phyloP scores from a whole-genome alignment of 2,329 filamentous ascomycete species.

The Cercospora sesami region DNA sequence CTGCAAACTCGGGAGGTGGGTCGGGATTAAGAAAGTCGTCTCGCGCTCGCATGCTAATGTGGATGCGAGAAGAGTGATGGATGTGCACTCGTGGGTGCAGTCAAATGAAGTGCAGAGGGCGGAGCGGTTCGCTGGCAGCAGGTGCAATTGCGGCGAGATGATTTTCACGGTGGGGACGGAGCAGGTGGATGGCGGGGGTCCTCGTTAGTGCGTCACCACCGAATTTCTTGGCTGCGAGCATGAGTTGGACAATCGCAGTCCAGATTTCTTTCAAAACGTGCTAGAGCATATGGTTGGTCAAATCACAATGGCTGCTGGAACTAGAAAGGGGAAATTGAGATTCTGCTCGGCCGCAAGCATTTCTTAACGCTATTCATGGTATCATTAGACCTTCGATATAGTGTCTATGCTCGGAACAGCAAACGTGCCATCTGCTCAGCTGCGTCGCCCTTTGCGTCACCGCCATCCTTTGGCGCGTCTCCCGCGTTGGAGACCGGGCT shows the following conservation, averaged over 20 bases:
- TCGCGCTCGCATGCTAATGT: slow-evolving; percentile 36
- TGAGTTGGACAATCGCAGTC: neutral
- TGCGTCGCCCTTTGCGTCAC: slow-evolving; percentile 14
- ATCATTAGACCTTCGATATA: neutral
- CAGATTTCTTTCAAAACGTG: neutral
- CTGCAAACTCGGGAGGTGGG: slow-evolving; percentile 34
- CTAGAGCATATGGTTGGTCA: neutral
- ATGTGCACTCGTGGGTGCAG: slow-evolving; percentile 12
- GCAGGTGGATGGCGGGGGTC: slow-evolving; percentile 6
- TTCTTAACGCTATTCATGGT: neutral
- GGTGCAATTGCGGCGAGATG: slow-evolving; percentile 4
- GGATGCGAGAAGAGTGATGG: slow-evolving; percentile 22
- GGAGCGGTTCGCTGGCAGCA: neutral
- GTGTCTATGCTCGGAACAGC: slow-evolving; percentile 11
- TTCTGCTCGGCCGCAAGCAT: neutral
- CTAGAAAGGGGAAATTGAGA: too few relatives aligned
- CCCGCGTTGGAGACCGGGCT: slow-evolving; percentile 38
- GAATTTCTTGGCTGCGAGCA: slow-evolving; percentile 3
- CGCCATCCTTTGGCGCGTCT: slow-evolving; percentile 15
- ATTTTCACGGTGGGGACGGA: slow-evolving; percentile 7
- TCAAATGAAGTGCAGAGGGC: slow-evolving; percentile 7
- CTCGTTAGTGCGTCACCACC: slow-evolving; percentile 1
- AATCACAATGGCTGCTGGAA: neutral
- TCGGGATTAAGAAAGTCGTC: slow-evolving; percentile 33
- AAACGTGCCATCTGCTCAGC: slow-evolving; percentile 18